These are phyloP conservation scores for Dentiscutata heterogama DNA, from an alignment of 371 early-diverging fungal genomes.

Conservation along the genomic window DNA sequence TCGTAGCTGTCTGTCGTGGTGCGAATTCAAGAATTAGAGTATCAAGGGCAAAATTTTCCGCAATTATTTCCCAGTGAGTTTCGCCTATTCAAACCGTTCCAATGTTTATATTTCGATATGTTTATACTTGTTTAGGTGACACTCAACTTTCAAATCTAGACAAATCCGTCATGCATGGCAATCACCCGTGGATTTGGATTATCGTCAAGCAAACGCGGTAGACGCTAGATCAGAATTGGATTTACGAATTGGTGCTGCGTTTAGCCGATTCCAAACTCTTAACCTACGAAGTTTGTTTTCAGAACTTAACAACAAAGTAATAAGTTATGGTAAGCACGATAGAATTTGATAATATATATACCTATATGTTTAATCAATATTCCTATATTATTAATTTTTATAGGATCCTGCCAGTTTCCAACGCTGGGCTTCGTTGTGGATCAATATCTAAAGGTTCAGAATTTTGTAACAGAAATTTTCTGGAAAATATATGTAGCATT, in stretches of 20 bases:
- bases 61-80: conserved; percentile 72
- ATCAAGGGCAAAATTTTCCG: conserved; percentile 84
- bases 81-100: background rate
- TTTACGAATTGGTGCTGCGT: conserved; percentile 95
- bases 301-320: conserved; percentile 63
- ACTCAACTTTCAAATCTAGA: conserved; percentile 48
- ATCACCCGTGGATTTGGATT: conserved; percentile 75
- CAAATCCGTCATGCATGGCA: conserved; percentile 89
- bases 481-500: conserved; percentile 89
- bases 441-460: conserved; percentile 77
- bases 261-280: conserved; percentile 96
- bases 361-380: background rate
- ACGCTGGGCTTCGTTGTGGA: conserved; percentile 99
- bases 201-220: conserved; percentile 89
- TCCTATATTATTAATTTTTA: background rate
- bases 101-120: background rate
- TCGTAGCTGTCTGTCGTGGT: conserved; percentile 73
- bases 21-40: conserved; percentile 75
- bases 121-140: background rate
- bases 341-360: background rate
- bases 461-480: conserved; percentile 93
- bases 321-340: conserved; percentile 87
- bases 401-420: conserved; percentile 99
- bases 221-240: conserved; percentile 96
- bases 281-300: conserved; percentile 63